A percentile compares a stretch with the other conserved stretches of the same genome.
phyloP scores from a whole-genome alignment of 257 asterid species.

The Craterostigma plantagineum region DNA sequence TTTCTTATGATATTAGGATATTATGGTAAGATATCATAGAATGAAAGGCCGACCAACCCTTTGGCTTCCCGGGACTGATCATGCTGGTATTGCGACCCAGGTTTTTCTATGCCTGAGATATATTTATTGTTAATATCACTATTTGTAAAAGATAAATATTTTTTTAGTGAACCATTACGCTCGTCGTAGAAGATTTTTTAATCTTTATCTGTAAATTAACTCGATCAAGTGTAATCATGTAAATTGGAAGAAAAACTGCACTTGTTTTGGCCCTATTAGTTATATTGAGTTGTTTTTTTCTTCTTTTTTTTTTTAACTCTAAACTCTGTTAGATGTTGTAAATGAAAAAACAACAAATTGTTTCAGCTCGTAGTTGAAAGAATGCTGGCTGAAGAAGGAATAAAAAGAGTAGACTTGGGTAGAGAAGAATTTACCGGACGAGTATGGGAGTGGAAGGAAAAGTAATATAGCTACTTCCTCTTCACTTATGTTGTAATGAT shows the following conservation, averaged over 20 bases:
- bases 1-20: slow-evolving; percentile 37
- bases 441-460: slow-evolving; percentile 99
- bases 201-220: too few relatives aligned
- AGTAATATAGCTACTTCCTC: slow-evolving; percentile 32
- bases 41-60: slow-evolving; percentile 93
- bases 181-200: too few relatives aligned
- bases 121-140: background rate
- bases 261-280: too few relatives aligned
- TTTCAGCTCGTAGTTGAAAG: slow-evolving; percentile 92
- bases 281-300: too few relatives aligned
- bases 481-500: slow-evolving; percentile 8
- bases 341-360: too few relatives aligned
- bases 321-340: too few relatives aligned
- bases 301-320: too few relatives aligned
- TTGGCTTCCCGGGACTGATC: slow-evolving; percentile 99
- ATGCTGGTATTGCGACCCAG: slow-evolving; percentile 99
- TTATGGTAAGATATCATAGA: slow-evolving; percentile 84
- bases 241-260: background rate
- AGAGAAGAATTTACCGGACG: slow-evolving; percentile 81
- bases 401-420: slow-evolving; percentile 71
- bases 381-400: slow-evolving; percentile 90
- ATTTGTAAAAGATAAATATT: too few relatives aligned
- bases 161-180: too few relatives aligned
- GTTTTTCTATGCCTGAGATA: slow-evolving; percentile 24
- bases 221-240: background rate